Percentiles rank a stretch among this genome's conserved stretches.
phyloP scores from a whole-genome alignment of 345 rosid genomes.

The Syzygium jambos region DNA sequence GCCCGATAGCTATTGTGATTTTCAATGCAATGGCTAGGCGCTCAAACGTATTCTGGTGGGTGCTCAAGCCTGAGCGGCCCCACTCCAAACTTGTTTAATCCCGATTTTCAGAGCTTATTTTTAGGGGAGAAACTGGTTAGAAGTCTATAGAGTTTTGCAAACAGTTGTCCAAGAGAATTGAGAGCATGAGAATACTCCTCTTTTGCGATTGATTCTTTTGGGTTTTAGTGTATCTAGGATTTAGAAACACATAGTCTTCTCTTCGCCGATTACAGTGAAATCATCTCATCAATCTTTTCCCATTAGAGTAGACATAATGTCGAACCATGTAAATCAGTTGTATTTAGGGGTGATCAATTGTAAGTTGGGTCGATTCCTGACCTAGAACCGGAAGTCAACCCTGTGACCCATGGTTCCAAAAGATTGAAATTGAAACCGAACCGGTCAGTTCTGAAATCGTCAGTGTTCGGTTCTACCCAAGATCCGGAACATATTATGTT shows the following conservation, averaged over 20 bases:
- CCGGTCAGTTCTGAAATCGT: neutral
- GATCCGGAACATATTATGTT: neutral
- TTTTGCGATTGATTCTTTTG: neutral
- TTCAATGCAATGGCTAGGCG: neutral
- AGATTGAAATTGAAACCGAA: neutral
- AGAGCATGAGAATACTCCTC: neutral
- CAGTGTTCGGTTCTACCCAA: neutral
- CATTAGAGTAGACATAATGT: neutral
- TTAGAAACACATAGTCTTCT: too few relatives aligned
- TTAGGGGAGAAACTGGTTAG: neutral
- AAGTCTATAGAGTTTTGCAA: neutral
- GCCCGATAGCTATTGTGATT: neutral
- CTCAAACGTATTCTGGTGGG: neutral
- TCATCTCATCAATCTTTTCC: neutral
- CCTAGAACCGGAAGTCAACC: neutral
- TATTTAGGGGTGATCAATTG: neutral
- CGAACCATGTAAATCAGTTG: neutral
- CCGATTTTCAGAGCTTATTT: neutral
- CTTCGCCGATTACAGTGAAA: neutral
- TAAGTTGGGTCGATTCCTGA: neutral
- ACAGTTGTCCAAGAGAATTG: neutral
- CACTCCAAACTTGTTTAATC: neutral
- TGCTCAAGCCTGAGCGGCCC: neutral
- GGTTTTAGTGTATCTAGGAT: neutral
- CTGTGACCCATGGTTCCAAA: neutral